Base-by-base conservation (phyloP, 1,139 yeast genomes). In the Taphrina flavorubra region DNA sequence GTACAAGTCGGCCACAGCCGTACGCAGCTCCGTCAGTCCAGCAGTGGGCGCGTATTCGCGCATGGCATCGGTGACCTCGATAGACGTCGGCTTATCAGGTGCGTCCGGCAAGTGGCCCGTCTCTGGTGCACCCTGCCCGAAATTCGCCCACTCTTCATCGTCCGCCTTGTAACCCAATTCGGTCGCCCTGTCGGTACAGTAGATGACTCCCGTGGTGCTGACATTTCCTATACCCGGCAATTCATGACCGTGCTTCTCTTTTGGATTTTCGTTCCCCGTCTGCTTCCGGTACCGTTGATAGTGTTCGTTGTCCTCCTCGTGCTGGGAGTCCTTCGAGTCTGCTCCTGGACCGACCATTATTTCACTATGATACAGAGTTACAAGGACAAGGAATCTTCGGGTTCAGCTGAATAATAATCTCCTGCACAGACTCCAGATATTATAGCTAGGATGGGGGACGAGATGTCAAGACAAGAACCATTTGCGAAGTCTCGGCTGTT, bases 121-220 rank as follows among this genome's bases (percentile, higher is more conserved):
- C 75, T 86, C 89, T 1, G 90, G 89, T 68, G 88, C 87, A 64
- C 90, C 90, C 75, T 86, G 90, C 49, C 90, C 90, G 76, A 86
- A 79, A 76, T 86, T 86, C 59, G 87, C 85, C 89, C 89, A 86
- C 42, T 80, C 79, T 65, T 77, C 77, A 65, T 79, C 81, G 70
- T 84, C 86, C 58, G 80, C 80, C 69, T 81, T 81, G 75, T 80
- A 86, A 0, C 90, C 90, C 75, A 85, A 84, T 70, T 84, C 88
- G 58, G 80, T 77, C 40, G 90, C 90, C 73, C 88, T 80, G 75
- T 86, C 89, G 0, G 89, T 86, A 63, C 86, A 86, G 89, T 89
- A 86, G 71, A 86, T 83, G 20, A 86, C 90, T 70, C 90, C 90
- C 0, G 90, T 86, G 10, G 88, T 85, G 14, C 61, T 42, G 20